A percentile compares a stretch with the other conserved stretches of the same genome.
Evolutionary conservation across 2,329 filamentous ascomycete genomes (phyloP).

Genomic region (Amauroascus verrucosus): DNA sequence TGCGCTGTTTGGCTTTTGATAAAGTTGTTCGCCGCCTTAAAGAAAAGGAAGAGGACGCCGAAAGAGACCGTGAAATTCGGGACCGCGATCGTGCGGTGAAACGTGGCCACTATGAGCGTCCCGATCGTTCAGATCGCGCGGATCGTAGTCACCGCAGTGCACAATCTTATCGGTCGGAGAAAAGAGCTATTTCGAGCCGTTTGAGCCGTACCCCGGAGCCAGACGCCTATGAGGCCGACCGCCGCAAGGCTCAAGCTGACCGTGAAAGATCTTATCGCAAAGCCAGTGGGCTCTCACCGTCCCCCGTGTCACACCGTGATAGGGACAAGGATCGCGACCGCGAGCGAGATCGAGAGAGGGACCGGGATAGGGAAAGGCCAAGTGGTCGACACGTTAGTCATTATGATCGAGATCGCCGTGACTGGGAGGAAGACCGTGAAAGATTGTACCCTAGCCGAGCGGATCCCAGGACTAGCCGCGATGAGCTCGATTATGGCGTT

Average conservation of each 20-base stretch:
- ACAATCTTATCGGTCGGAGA: slow-evolving; percentile 31
- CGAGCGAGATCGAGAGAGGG: slow-evolving; percentile 32
- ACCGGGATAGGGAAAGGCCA: slow-evolving; percentile 35
- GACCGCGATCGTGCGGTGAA: slow-evolving; percentile 46
- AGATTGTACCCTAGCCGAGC: slow-evolving; percentile 72
- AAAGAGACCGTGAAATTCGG: slow-evolving; percentile 46
- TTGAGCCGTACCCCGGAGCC: slow-evolving; percentile 81
- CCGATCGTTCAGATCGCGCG: slow-evolving; percentile 22
- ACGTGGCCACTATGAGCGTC: slow-evolving; percentile 41
- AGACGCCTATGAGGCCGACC: slow-evolving; percentile 90
- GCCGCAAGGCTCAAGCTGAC: slow-evolving; percentile 84
- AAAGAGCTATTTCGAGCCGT: slow-evolving; percentile 40
- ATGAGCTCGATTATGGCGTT: slow-evolving; percentile 87
- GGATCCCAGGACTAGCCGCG: slow-evolving; percentile 67
- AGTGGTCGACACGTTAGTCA: slow-evolving; percentile 27
- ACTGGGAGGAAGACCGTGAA: slow-evolving; percentile 84
- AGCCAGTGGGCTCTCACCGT: slow-evolving; percentile 52
- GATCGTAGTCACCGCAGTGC: slow-evolving; percentile 48
- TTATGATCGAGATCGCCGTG: slow-evolving; percentile 67
- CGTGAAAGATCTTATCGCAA: slow-evolving; percentile 90
- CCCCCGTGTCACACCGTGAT: slow-evolving; percentile 32
- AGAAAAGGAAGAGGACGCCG: slow-evolving; percentile 77
- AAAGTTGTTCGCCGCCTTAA: slow-evolving; percentile 83
- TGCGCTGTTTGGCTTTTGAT: slow-evolving; percentile 74
- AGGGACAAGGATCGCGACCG: slow-evolving; percentile 24